phyloP scores from a whole-genome alignment of 139 green algal genomes.

The Tetradesmus obliquus region DNA sequence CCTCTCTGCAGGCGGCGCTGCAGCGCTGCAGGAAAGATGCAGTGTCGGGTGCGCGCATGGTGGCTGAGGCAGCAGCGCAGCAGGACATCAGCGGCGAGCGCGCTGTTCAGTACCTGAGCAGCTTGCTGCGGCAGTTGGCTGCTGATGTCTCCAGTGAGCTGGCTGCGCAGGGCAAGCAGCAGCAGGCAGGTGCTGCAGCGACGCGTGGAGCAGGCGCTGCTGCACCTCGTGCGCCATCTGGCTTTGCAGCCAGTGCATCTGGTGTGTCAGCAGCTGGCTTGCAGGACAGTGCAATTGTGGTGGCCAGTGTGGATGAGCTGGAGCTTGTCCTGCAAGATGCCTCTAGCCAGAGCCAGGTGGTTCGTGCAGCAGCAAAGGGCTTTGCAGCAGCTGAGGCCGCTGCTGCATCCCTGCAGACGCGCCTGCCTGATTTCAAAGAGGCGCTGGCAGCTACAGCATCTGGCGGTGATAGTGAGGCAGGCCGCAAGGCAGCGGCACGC shows the following conservation, averaged over 20 bases:
- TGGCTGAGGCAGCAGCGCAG: not conserved
- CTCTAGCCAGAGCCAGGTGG: not conserved
- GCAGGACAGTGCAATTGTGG: not conserved
- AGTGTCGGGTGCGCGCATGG: not conserved
- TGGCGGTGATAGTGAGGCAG: not conserved
- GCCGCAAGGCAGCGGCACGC: not conserved
- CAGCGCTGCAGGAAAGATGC: not conserved
- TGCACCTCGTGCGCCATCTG: not conserved
- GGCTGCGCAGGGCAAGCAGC: not conserved
- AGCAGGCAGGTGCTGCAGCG: not conserved
- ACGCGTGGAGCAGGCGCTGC: not conserved
- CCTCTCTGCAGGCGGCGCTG: not conserved
- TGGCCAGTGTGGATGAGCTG: not conserved
- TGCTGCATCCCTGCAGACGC: not conserved
- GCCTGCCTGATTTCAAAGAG: not conserved
- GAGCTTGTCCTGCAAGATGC: not conserved
- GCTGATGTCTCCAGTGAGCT: not conserved
- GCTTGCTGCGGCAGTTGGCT: not conserved
- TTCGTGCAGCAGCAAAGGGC: not conserved
- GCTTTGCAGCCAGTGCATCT: not conserved
- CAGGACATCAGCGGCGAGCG: conserved; percentile 4
- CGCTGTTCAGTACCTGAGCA: not conserved
- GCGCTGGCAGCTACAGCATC: not conserved
- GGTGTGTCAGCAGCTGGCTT: not conserved
- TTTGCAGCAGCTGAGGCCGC: conserved; percentile 2